Conservation (phyloP, 169 alveolate genomes). For the Plasmodium adleri region DNA sequence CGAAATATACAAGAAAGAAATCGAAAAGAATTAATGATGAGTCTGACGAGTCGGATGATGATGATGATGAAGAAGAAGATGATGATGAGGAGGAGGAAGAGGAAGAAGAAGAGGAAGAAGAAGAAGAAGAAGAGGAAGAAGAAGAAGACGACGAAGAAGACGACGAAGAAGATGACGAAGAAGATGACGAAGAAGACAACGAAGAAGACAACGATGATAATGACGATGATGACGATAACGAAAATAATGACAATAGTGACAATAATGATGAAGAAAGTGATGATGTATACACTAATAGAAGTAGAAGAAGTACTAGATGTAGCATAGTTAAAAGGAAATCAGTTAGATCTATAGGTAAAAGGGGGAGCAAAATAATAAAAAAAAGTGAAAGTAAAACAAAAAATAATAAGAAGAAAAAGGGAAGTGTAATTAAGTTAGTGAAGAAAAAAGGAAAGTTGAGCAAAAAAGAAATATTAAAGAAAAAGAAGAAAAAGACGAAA, state of each 20-base stretch:
- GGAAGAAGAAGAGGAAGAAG: not conserved
- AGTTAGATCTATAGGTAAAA: not conserved
- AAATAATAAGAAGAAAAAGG: not conserved
- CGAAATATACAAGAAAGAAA: not conserved
- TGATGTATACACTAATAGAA: not conserved
- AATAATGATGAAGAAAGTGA: not conserved
- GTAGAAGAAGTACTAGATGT: conserved; percentile 5
- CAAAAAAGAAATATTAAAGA: conserved; percentile 1
- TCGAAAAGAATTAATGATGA: not conserved
- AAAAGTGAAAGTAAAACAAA: not conserved
- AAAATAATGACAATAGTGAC: not conserved
- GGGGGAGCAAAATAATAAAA: not conserved
- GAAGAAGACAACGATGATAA: not conserved
- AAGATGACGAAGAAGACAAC: not conserved
- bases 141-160: not conserved
- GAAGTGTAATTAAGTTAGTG: not conserved
- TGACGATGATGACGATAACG: not conserved
- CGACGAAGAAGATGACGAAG: not conserved
- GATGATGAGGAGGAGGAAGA: not conserved
- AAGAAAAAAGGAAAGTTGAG: not conserved
- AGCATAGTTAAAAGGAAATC: not conserved
- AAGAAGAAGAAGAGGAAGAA: not conserved
- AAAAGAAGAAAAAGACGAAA: not conserved
- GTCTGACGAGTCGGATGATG: not conserved
- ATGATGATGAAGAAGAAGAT: not conserved